Percentiles rank a stretch among this genome's conserved stretches.
phyloP scores from a whole-genome alignment of 768 basidiomycete species.

The Russula brevipes region DNA sequence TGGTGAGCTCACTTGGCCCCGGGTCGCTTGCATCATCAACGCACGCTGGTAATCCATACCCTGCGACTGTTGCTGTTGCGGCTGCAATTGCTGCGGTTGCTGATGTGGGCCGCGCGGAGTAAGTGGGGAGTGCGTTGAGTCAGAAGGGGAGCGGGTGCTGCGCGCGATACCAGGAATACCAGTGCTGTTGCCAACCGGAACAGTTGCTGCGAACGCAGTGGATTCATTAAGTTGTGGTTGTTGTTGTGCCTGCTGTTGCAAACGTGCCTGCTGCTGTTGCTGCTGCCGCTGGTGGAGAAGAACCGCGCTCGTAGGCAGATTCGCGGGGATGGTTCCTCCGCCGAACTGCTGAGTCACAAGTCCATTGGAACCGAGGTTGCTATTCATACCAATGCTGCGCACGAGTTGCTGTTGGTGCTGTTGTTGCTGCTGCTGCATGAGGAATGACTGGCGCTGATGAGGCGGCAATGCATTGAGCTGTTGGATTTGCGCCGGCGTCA shows the following conservation, averaged over 20 bases:
- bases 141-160: conserved; percentile 71
- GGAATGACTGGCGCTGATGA: conserved; percentile 45
- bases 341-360: conserved; percentile 17
- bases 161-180: conserved; percentile 67
- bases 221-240: conserved; percentile 32
- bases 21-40: conserved; percentile 15
- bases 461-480: conserved; percentile 26
- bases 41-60: conserved; percentile 22
- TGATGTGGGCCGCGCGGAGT: conserved; percentile 32
- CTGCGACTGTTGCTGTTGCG: conserved; percentile 26
- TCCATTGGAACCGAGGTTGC: conserved; percentile 12
- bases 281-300: conserved; percentile 29
- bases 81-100: conserved; percentile 29
- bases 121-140: conserved; percentile 45
- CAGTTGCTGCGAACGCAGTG: conserved; percentile 42
- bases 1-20: conserved; percentile 3
- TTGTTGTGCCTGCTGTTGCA: conserved; percentile 28
- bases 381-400: conserved; percentile 8
- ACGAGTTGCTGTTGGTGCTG: conserved; percentile 2
- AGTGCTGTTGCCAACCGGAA: conserved; percentile 29
- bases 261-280: conserved; percentile 43
- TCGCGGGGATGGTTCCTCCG: conserved; percentile 5
- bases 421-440: conserved; percentile 31
- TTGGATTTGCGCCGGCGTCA: conserved; percentile 28
- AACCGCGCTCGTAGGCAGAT: conserved; percentile 3